Conservation (phyloP, 2,329 filamentous ascomycete species). For the Dothistroma septosporum region DNA sequence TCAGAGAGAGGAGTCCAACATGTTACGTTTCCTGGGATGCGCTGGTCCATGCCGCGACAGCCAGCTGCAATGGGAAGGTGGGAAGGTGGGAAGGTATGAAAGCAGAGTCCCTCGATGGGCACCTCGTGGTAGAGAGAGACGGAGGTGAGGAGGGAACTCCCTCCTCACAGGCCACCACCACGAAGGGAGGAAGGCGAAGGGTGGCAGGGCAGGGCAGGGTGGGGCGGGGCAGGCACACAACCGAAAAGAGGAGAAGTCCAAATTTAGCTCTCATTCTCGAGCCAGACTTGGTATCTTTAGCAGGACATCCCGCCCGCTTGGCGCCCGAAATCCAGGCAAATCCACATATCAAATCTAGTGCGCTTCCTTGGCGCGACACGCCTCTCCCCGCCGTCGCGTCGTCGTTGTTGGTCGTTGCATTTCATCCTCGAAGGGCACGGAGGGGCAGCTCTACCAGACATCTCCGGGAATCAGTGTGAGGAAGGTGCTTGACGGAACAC, state of each 20-base stretch:
- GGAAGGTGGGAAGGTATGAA: too few relatives aligned
- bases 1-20: background rate
- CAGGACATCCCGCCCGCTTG: background rate
- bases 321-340: background rate
- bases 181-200: too few relatives aligned
- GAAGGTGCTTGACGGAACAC: too few relatives aligned
- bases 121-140: background rate
- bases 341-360: background rate
- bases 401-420: background rate
- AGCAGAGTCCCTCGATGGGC: background rate
- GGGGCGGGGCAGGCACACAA: too few relatives aligned
- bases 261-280: background rate
- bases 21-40: background rate
- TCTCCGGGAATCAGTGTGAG: too few relatives aligned
- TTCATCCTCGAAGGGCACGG: background rate
- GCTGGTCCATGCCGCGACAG: background rate
- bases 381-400: background rate
- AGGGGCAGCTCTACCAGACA: too few relatives aligned
- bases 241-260: background rate
- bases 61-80: background rate
- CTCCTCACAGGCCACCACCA: too few relatives aligned
- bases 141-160: background rate
- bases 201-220: too few relatives aligned
- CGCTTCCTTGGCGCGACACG: background rate
- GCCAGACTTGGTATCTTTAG: background rate